These are phyloP conservation scores for Amaranthus palmeri DNA, from an alignment of 148 eudicot species.

Conservation along the genomic window DNA sequence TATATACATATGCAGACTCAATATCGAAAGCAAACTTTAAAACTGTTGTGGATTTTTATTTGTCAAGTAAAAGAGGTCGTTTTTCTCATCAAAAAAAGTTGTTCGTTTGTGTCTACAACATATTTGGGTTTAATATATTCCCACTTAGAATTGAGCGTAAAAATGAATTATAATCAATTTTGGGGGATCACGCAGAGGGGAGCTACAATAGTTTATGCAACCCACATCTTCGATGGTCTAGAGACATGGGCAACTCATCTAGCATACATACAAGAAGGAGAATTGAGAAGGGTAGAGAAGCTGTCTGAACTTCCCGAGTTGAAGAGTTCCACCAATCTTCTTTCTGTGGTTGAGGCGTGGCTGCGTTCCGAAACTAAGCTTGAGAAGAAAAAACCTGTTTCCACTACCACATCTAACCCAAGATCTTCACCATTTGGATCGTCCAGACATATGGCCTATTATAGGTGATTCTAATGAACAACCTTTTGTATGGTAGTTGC, in stretches of 20 bases:
- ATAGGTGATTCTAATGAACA: constrained; percentile 41
- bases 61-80: no score
- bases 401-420: constrained; percentile 24
- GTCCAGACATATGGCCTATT: constrained; percentile 90
- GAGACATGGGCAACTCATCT: constrained; percentile 97
- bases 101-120: no score
- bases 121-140: not conserved
- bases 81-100: no score
- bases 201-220: constrained; percentile 92
- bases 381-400: constrained; percentile 63
- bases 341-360: constrained; percentile 91
- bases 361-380: constrained; percentile 72
- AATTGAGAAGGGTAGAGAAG: constrained; percentile 61
- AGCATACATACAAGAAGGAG: constrained; percentile 87
- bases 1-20: no score
- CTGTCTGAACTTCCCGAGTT: constrained; percentile 64
- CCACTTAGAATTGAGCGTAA: not conserved
- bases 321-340: constrained; percentile 60
- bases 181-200: constrained; percentile 54
- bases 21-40: no score
- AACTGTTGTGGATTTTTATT: no score
- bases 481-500: not conserved
- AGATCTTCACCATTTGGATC: constrained; percentile 77
- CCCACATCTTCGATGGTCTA: constrained; percentile 93
- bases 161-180: not conserved